phyloP scores from a whole-genome alignment of 345 rosid species.

The Populus simonii region DNA sequence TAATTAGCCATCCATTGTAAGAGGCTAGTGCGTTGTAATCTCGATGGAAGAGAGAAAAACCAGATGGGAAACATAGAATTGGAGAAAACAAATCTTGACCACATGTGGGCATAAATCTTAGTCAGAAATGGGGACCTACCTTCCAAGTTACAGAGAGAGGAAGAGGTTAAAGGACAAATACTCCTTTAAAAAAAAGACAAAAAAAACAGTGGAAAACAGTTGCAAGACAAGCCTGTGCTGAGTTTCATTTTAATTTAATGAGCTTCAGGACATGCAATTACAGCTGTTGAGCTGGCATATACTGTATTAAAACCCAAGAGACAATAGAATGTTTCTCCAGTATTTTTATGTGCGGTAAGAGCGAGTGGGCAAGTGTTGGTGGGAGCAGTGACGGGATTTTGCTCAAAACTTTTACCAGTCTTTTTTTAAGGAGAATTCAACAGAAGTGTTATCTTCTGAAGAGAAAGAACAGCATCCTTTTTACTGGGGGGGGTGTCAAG shows the following conservation, averaged over 20 bases:
- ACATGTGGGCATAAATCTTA: constrained; percentile 9
- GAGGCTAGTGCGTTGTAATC: no score
- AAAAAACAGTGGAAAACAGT: constrained; percentile 33
- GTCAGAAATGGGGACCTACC: constrained; percentile 44
- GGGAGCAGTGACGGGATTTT: no score
- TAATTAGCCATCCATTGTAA: no score
- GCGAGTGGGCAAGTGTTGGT: no score
- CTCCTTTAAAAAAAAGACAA: constrained; percentile 9
- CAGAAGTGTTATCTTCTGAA: no score
- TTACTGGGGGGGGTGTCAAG: no score
- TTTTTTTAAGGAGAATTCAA: no score
- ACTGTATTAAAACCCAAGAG: neutral
- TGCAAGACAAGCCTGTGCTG: constrained; percentile 6
- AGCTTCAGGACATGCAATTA: neutral
- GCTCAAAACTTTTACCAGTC: no score
- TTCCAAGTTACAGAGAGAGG: constrained; percentile 10
- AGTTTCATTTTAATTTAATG: constrained; percentile 1
- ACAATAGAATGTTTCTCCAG: constrained; percentile 9
- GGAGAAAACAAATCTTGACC: neutral
- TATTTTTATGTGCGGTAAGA: neutral
- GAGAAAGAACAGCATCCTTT: no score
- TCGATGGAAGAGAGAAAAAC: neutral
- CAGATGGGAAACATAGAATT: neutral
- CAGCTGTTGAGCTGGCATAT: neutral
- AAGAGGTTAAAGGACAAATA: constrained; percentile 13